Evolutionary conservation across 2,329 filamentous ascomycete genomes (phyloP), one percentile per base, ranked within the genome.

Genomic region (Raffaelea deltoideospora): DNA sequence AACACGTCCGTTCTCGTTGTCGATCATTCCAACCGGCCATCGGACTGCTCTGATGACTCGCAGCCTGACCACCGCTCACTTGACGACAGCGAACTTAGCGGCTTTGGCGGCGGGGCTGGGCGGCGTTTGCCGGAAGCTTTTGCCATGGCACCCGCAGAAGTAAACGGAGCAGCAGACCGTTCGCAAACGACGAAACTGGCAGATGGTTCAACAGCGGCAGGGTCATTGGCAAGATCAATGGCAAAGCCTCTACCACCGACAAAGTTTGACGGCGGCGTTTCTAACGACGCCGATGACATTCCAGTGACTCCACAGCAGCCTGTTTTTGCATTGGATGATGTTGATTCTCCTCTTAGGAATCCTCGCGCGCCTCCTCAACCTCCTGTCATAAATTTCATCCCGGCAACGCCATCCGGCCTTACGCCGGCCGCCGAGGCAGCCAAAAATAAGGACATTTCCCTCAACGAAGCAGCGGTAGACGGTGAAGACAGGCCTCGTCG

Each of bases 1-100:
- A 78, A 77, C 45, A 74, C 66, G 33, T 79, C 74, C 5, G 56
- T 79, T 10, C 51, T 76, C 30, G 63, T 78, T 53, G 67, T 78
- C 22, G 58, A 75, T 44, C 67, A 75, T 48, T 64, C 65, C 10
- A 59, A 57, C 30, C 67, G 61, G 48, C 64, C 62, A 19, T 66
- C 64, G 0, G 64, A 67, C 38, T 55, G 53, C 32, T 59, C 62
- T 17, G 60, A 47, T 41, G 33, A 48, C 26, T 45, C 43, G n/a
- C 45, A 43, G 14, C 40, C 28, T 0, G 44, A 44, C 11, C 44
- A 24, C 5, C 10, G n/a, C n/a, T n/a, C n/a, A n/a, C n/a, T n/a
- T n/a, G n/a, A n/a, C n/a, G n/a, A n/a, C n/a, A n/a, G n/a, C n/a
- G n/a, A n/a, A n/a, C n/a, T n/a, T n/a, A n/a, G n/a, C n/a, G n/a